Evolutionary conservation across 2,329 filamentous ascomycete species (phyloP), one percentile per base, ranked within the genome.

Genomic region (Claviceps arundinis): DNA sequence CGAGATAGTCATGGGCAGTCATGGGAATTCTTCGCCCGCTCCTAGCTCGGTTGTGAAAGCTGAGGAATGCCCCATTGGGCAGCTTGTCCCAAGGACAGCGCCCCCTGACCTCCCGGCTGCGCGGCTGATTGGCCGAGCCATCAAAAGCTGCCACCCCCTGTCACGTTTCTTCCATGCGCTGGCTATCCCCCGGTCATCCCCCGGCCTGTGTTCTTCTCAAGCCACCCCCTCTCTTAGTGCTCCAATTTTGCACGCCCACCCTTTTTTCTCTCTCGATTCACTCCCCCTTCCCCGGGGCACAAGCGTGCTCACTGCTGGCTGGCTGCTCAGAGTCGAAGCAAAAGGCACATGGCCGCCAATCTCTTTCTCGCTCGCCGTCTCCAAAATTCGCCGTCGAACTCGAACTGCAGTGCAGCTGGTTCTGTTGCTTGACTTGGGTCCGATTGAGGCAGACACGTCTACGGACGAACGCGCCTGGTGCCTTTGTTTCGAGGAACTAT

Each of bases 111-210:
- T 64, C 65, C 58, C 54, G 59, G 56, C 52, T 60, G 58, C 57
- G 52, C 55, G 62, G 61, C 62, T 68, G 66, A 78, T 77, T 78
- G 75, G 75, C 59, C 68, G 67, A 64, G 70, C 73, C 70, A 76
- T 77, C 68, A 70, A 44, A 70, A 69, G 66, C 69, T 67, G 67
- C 62, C 58, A 61, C 63, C 62, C 72, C 72, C 30, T 73, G 69
- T 73, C 72, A 71, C 70, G 65, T 72, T 73, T 73, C 67, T 70
- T 66, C 70, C 70, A 75, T 75, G 71, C 70, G 66, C 60, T 69
- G 71, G 72, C 65, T 68, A 65, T 67, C 67, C 68, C 57, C 61
- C 61, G 60, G 56, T 56, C 53, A 34, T 34, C 30, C 30, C 26
- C 30, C 30, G 9, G 9, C 59, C 55, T 53, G 14, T 22, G 19